phyloP scores from a whole-genome alignment of 164 flowering plant species.

The Nymphaea thermarum region DNA sequence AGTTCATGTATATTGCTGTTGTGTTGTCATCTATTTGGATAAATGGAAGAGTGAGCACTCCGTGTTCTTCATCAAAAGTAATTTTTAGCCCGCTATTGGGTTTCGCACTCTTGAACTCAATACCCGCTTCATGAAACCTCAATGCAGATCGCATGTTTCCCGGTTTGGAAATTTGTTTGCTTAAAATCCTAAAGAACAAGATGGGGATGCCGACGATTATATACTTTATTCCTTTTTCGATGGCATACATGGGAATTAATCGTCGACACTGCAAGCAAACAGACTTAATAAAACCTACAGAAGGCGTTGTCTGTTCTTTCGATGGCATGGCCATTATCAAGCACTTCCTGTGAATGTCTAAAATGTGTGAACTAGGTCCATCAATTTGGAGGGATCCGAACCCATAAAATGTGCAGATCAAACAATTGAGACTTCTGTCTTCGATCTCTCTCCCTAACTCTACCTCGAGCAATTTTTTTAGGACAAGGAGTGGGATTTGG shows the following conservation, averaged over 20 bases:
- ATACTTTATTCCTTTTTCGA: too few relatives aligned
- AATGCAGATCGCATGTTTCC: slow-evolving; percentile 9
- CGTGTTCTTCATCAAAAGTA: slow-evolving; percentile 20
- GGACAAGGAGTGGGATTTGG: slow-evolving; percentile 10
- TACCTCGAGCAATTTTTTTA: not conserved
- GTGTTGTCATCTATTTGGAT: slow-evolving; percentile 34
- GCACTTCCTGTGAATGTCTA: not conserved
- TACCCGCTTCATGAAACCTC: slow-evolving; percentile 45
- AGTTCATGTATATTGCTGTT: slow-evolving; percentile 33
- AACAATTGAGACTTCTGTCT: not conserved
- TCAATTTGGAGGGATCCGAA: too few relatives aligned
- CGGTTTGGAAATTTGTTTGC: too few relatives aligned
- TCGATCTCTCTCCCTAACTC: not conserved
- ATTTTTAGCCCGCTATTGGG: slow-evolving; percentile 28
- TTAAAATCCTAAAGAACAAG: too few relatives aligned
- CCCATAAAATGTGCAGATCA: too few relatives aligned
- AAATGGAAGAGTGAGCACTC: slow-evolving; percentile 33
- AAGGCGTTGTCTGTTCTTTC: not conserved
- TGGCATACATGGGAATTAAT: too few relatives aligned
- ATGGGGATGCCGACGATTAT: too few relatives aligned
- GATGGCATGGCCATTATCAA: not conserved
- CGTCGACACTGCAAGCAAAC: too few relatives aligned
- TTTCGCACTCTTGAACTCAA: slow-evolving; percentile 26
- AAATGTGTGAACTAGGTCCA: not conserved
- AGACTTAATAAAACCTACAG: not conserved